Conservation (phyloP, 2,329 filamentous ascomycete genomes). For the Chaetothyriales sp. region DNA sequence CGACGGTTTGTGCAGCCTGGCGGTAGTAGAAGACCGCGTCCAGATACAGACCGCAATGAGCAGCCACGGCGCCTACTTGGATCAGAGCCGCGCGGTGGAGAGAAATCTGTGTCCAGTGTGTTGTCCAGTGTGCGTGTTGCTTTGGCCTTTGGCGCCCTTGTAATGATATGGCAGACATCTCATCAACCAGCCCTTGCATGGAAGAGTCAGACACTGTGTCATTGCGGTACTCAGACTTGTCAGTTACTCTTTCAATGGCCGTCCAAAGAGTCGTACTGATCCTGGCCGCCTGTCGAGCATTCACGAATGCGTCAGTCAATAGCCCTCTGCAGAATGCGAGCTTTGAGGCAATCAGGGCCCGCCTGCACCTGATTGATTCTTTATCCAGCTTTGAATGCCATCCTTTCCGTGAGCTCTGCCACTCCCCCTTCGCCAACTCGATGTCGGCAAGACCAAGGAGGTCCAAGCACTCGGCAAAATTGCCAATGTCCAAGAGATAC, state of each 20-base stretch:
- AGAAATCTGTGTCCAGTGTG: constrained; percentile 66
- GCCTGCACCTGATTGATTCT: neutral
- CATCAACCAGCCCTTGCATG: constrained; percentile 25
- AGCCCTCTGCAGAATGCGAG: constrained; percentile 7
- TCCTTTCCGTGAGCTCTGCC: neutral
- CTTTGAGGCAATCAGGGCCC: constrained; percentile 9
- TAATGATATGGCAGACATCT: constrained; percentile 25
- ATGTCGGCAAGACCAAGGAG: constrained; percentile 13
- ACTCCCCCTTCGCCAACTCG: constrained; percentile 4
- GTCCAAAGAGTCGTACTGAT: constrained; percentile 12
- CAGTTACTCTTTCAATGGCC: constrained; percentile 17
- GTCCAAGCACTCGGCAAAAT: constrained; percentile 42
- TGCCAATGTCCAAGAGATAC: constrained; percentile 54
- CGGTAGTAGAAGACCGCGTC: constrained; percentile 82
- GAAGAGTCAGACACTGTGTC: constrained; percentile 14
- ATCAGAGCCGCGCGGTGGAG: constrained; percentile 56
- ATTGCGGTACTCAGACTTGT: constrained; percentile 1
- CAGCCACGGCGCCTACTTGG: constrained; percentile 63
- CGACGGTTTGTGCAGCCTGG: constrained; percentile 63
- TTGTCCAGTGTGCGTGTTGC: constrained; percentile 26
- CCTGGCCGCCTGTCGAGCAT: constrained; percentile 14
- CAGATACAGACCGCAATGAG: constrained; percentile 70
- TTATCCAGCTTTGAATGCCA: constrained; percentile 1
- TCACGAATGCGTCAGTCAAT: constrained; percentile 6
- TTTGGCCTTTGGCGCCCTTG: constrained; percentile 7